Evolutionary conservation across 73 alveolate genomes (phyloP).

Genomic region (Paramecium sexaurelia): DNA sequence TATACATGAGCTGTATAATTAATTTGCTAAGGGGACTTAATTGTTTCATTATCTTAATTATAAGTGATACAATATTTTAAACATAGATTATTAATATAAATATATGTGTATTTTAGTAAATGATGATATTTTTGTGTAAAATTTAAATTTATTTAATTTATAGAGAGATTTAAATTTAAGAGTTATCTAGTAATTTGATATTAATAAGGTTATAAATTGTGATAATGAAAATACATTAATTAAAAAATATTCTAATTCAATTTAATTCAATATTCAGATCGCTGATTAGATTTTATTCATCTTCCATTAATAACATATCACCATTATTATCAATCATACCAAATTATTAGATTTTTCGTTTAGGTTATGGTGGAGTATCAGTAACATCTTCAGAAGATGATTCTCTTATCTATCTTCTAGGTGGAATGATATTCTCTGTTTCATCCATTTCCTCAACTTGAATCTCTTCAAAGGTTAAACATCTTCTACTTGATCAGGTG

Average conservation of each 20-base stretch:
- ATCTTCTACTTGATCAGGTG: not conserved
- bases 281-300: not conserved
- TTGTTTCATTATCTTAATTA: no score
- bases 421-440: not conserved
- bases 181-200: no score
- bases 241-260: not conserved
- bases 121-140: no score
- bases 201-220: not conserved
- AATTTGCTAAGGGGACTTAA: no score
- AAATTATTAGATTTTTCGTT: not conserved
- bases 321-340: not conserved
- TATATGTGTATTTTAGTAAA: no score
- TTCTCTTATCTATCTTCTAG: not conserved
- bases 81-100: no score
- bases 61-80: no score
- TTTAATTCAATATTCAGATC: not conserved
- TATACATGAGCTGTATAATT: no score
- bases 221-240: not conserved
- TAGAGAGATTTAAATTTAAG: no score
- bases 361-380: not conserved
- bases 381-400: not conserved
- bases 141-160: no score
- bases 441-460: not conserved
- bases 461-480: conserved; percentile 3
- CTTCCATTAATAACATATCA: not conserved